These are phyloP conservation scores for Fusarium sp. DNA, from an alignment of 2,329 filamentous ascomycete genomes.

Conservation along the genomic window DNA sequence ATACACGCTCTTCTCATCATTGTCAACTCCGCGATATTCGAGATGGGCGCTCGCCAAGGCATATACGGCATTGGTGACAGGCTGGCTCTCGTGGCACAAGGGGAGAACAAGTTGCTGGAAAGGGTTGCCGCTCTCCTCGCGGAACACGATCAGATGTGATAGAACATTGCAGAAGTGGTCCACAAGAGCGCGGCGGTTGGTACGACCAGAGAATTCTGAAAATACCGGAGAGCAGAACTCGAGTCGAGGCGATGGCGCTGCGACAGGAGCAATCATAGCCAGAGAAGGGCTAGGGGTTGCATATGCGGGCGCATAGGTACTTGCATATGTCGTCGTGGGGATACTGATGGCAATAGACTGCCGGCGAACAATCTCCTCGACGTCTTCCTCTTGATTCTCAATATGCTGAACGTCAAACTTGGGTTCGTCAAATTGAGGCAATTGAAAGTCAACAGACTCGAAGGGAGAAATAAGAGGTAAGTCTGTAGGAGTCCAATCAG, in stretches of 20 bases:
- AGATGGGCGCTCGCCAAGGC: conserved; percentile 87
- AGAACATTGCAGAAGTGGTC: conserved; percentile 74
- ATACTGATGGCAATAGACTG: conserved; percentile 35
- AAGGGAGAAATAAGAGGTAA: conserved; percentile 50
- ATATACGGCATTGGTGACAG: conserved; percentile 85
- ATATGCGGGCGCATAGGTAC: conserved; percentile 33
- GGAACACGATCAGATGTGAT: conserved; percentile 74
- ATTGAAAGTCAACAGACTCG: conserved; percentile 51
- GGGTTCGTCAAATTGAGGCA: conserved; percentile 45
- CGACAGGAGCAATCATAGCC: conserved; percentile 45
- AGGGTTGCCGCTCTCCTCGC: conserved; percentile 72
- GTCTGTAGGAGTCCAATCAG: conserved; percentile 41
- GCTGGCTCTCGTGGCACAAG: conserved; percentile 65
- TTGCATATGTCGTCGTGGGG: conserved; percentile 33
- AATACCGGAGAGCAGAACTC: conserved; percentile 67
- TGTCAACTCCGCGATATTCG: conserved; percentile 71
- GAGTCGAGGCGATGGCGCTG: conserved; percentile 53
- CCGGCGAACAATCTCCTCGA: conserved; percentile 49
- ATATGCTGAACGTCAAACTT: conserved; percentile 22
- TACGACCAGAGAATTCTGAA: conserved; percentile 67
- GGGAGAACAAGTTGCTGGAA: conserved; percentile 74
- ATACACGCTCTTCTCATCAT: conserved; percentile 66
- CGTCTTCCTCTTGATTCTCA: conserved; percentile 44
- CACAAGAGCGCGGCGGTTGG: conserved; percentile 67
- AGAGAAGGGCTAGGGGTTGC: conserved; percentile 42